Evolutionary conservation across 441 rosid genomes (phyloP).

Genomic region (Pelargonium cotyledonis): DNA sequence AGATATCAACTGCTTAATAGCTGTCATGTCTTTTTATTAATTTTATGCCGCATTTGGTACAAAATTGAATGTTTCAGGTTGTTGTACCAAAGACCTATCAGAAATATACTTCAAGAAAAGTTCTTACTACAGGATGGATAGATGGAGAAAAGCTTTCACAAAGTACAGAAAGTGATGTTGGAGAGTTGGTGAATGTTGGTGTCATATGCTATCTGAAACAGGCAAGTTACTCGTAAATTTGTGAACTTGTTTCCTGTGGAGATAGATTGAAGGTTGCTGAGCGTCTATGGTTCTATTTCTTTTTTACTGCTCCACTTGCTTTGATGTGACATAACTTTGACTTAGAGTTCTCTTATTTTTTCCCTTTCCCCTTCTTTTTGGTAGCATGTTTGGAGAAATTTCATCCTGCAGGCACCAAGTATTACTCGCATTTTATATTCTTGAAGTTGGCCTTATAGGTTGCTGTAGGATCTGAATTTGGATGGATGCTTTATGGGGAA

Average conservation of each 20-base stretch:
- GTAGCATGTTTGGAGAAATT: neutral
- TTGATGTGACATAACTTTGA: slow-evolving; percentile 2
- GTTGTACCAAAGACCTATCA: slow-evolving; percentile 76
- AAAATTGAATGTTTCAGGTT: slow-evolving; percentile 45
- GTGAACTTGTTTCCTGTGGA: slow-evolving; percentile 8
- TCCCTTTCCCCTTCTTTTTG: slow-evolving; percentile 5
- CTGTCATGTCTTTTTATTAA: neutral
- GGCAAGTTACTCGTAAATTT: slow-evolving; percentile 37
- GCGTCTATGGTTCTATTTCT: neutral
- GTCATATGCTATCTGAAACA: slow-evolving; percentile 97
- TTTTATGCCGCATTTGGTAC: neutral
- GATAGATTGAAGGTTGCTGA: slow-evolving; percentile 2
- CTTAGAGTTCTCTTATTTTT: neutral
- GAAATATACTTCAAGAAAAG: slow-evolving; percentile 90
- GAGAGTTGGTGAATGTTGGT: slow-evolving; percentile 92
- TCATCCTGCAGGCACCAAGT: neutral
- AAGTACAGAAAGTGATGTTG: slow-evolving; percentile 93
- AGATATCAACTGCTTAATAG: neutral
- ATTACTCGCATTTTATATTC: neutral
- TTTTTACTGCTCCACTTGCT: neutral
- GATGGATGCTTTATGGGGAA: neutral
- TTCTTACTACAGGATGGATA: slow-evolving; percentile 85
- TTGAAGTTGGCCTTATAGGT: neutral
- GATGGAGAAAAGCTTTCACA: slow-evolving; percentile 94
- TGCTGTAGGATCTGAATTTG: neutral